Conservation (phyloP, 164 flowering plant genomes). For the Buxus sempervirens region DNA sequence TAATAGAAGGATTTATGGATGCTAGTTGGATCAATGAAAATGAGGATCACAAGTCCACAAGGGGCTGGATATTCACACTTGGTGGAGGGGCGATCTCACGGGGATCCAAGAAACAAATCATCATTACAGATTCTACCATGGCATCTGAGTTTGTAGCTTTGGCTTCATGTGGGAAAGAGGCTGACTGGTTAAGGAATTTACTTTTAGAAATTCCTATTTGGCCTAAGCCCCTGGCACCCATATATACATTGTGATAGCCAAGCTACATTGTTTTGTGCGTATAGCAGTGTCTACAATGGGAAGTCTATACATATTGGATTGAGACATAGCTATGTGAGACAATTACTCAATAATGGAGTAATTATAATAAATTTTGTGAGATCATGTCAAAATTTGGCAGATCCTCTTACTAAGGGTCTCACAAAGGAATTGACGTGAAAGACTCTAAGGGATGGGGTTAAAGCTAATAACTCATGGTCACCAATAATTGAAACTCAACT, state of each 20-base stretch:
- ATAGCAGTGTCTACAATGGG: no score
- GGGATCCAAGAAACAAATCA: no score
- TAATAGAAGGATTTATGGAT: constrained; percentile 1
- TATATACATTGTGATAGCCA: no score
- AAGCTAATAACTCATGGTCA: not conserved
- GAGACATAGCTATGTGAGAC: not conserved
- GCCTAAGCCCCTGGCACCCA: no score
- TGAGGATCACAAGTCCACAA: not conserved
- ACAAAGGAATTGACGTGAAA: not conserved
- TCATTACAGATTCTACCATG: no score
- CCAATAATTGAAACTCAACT: not conserved
- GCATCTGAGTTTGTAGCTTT: no score
- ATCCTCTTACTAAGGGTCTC: not conserved
- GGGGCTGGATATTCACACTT: not conserved
- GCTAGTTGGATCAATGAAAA: not conserved
- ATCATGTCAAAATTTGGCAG: not conserved
- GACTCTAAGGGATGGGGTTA: not conserved
- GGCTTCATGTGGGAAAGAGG: no score
- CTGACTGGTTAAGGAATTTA: no score
- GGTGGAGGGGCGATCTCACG: no score
- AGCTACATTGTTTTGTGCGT: no score
- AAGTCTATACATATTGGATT: no score
- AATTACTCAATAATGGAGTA: not conserved
- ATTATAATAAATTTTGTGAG: not conserved
- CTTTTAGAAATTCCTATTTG: no score